Evolutionary conservation across 768 basidiomycete species (phyloP).

Genomic region (Xerocomus potaroensis): DNA sequence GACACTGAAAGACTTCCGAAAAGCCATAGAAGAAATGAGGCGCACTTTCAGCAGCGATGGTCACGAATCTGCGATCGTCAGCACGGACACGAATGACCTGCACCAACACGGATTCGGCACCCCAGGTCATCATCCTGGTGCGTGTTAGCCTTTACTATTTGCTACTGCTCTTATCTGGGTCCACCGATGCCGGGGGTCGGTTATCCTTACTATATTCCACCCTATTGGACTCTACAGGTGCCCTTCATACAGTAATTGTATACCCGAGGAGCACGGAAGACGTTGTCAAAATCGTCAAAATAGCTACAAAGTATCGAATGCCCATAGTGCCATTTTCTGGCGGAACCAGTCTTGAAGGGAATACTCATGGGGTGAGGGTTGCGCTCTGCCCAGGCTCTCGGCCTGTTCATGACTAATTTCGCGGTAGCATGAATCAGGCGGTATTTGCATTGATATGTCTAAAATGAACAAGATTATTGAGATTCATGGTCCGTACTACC

Average conservation of each 20-base stretch:
- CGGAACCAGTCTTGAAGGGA: constrained; percentile 80
- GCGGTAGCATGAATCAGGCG: constrained; percentile 35
- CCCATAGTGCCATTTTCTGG: constrained; percentile 79
- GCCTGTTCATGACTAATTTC: constrained; percentile 1
- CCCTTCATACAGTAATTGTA: constrained; percentile 55
- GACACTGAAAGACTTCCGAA: constrained; percentile 46
- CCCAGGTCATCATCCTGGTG: constrained; percentile 50
- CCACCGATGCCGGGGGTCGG: neutral
- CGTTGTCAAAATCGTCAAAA: constrained; percentile 71
- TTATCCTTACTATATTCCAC: neutral
- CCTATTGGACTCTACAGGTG: constrained; percentile 25
- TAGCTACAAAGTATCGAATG: constrained; percentile 70
- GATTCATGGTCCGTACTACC: constrained; percentile 54
- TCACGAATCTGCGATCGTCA: constrained; percentile 29
- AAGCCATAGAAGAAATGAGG: constrained; percentile 49
- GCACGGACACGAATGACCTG: constrained; percentile 50
- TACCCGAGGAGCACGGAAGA: constrained; percentile 72
- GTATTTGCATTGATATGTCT: constrained; percentile 78
- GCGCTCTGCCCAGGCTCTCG: constrained; percentile 21
- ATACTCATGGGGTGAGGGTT: constrained; percentile 53
- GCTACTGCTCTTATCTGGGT: too few relatives aligned
- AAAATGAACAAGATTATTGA: constrained; percentile 75
- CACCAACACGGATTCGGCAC: constrained; percentile 51
- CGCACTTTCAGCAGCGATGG: constrained; percentile 27
- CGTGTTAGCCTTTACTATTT: constrained; percentile 6